phyloP scores from a whole-genome alignment of 2,329 filamentous ascomycete genomes.

The Bipolaris gigantea region DNA sequence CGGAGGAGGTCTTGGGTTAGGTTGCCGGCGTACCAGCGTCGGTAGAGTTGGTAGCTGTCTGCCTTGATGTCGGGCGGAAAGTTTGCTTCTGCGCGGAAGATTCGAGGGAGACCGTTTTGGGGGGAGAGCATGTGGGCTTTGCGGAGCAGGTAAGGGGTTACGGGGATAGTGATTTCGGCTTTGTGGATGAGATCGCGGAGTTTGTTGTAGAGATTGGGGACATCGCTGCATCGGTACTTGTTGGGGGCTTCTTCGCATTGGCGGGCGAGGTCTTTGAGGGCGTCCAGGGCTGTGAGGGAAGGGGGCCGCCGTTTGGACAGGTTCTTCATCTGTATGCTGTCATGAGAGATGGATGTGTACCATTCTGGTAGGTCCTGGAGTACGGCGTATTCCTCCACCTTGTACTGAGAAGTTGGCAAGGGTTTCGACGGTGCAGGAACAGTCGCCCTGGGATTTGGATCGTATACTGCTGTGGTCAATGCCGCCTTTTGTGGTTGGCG shows the following conservation, averaged over 20 bases:
- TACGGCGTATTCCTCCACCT: neutral
- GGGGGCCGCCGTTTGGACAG: conserved; percentile 19
- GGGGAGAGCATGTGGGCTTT: conserved; percentile 41
- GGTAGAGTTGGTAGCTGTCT: conserved; percentile 52
- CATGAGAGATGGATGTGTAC: conserved; percentile 16
- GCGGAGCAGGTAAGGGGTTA: conserved; percentile 38
- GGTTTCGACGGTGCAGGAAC: neutral
- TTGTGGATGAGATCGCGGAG: conserved; percentile 46
- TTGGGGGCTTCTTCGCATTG: conserved; percentile 18
- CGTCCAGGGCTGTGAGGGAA: conserved; percentile 18
- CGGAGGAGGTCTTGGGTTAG: conserved; percentile 53
- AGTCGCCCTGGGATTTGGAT: neutral
- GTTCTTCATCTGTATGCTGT: neutral
- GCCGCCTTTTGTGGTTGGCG: neutral
- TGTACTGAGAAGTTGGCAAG: neutral
- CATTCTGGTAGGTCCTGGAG: conserved; percentile 10
- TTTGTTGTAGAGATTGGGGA: conserved; percentile 28
- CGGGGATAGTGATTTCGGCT: conserved; percentile 39
- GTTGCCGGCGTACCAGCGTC: conserved; percentile 48
- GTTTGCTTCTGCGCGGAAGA: conserved; percentile 40
- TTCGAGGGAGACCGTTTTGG: conserved; percentile 44
- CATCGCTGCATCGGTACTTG: neutral
- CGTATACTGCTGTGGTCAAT: neutral
- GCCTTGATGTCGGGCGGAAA: conserved; percentile 53
- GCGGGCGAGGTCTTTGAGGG: conserved; percentile 29